Evolutionary conservation across 768 basidiomycete genomes (phyloP).

Genomic region (Lentinula edodes): DNA sequence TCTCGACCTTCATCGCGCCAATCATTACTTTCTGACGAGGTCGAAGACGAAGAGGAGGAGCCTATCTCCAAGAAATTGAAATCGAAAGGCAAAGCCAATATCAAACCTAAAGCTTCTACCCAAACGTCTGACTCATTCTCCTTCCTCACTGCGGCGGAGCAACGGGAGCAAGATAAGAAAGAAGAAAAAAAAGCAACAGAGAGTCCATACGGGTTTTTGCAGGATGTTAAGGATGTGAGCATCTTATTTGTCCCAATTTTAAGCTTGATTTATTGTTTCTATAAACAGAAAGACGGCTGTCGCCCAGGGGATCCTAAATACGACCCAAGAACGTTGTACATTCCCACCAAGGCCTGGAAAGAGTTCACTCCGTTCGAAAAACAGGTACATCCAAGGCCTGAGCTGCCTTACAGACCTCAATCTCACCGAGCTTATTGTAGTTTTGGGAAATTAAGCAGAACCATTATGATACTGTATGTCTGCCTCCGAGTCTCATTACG

Average conservation of each 20-base stretch:
- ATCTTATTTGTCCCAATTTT: constrained; percentile 15
- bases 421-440: constrained; percentile 33
- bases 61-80: constrained; percentile 24
- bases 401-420: neutral
- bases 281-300: constrained; percentile 67
- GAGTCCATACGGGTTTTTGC: constrained; percentile 69
- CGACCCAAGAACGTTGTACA: constrained; percentile 82
- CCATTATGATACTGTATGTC: constrained; percentile 84
- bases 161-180: constrained; percentile 68
- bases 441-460: constrained; percentile 82
- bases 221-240: constrained; percentile 62
- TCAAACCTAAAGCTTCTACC: constrained; percentile 24
- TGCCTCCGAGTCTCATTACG: neutral
- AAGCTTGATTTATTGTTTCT: constrained; percentile 2
- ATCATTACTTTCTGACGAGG: constrained; percentile 30
- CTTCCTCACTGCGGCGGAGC: constrained; percentile 84
- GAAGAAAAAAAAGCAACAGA: constrained; percentile 79
- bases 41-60: constrained; percentile 32
- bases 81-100: constrained; percentile 24
- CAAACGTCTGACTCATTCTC: constrained; percentile 22
- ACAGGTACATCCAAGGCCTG: constrained; percentile 41
- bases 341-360: constrained; percentile 74
- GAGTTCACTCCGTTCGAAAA: constrained; percentile 94
- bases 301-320: constrained; percentile 80
- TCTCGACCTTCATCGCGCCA: constrained; percentile 47